phyloP scores from a whole-genome alignment of 1,284 basidiomycete genomes.

The Malassezia japonica region DNA sequence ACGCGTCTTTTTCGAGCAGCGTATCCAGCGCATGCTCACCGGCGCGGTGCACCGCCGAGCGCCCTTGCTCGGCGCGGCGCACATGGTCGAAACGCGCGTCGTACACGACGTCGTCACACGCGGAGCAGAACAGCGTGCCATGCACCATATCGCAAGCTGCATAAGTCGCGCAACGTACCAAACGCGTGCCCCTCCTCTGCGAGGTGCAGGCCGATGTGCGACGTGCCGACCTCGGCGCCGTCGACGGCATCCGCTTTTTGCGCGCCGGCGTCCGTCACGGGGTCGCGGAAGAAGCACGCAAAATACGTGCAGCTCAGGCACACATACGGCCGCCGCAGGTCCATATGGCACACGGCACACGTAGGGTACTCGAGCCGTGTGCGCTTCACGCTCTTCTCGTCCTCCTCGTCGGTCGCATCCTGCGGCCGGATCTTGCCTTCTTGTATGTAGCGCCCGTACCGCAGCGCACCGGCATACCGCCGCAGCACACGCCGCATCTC shows the following conservation, averaged over 20 bases:
- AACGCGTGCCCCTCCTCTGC: constrained; percentile 11
- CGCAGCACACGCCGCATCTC: constrained; percentile 19
- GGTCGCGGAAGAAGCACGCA: constrained; percentile 31
- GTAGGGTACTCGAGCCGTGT: constrained; percentile 35
- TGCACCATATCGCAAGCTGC: constrained; percentile 35
- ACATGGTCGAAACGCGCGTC: constrained; percentile 34
- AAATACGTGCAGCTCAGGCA: constrained; percentile 38
- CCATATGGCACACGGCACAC: constrained; percentile 28
- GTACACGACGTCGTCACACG: constrained; percentile 38
- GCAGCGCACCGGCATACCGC: constrained; percentile 31
- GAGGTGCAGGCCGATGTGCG: constrained; percentile 17
- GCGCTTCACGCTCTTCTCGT: constrained; percentile 10
- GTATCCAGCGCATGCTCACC: constrained; percentile 18
- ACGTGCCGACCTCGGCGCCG: constrained; percentile 23
- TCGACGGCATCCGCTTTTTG: constrained; percentile 13
- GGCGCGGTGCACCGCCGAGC: constrained; percentile 13
- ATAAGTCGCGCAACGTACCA: constrained; percentile 7
- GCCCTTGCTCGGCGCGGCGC: constrained; percentile 18
- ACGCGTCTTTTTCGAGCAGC: constrained; percentile 3
- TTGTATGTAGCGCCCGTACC: constrained; percentile 33
- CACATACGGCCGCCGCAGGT: constrained; percentile 39
- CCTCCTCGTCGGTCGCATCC: constrained; percentile 20
- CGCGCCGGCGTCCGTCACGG: constrained; percentile 1
- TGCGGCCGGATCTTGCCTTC: constrained; percentile 23
- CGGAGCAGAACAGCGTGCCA: constrained; percentile 39